Percentiles rank a stretch among this genome's conserved stretches.
Evolutionary conservation across 352 stramenopile species (phyloP).

Genomic region (Phytophthora pistaciae): DNA sequence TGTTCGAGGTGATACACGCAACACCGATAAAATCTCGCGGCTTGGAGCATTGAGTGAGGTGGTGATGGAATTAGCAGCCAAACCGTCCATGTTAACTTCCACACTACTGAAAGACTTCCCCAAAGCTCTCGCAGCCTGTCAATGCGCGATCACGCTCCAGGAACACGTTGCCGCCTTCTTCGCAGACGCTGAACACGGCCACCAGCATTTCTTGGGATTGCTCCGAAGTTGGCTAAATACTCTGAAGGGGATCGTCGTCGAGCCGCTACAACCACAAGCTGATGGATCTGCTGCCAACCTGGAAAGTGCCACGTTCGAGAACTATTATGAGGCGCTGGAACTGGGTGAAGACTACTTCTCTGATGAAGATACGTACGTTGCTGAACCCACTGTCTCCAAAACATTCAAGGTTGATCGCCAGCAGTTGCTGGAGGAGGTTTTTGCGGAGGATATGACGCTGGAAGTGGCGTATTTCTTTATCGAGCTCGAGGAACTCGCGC

Average conservation of each 20-base stretch:
- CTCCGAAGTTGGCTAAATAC: constrained; percentile 7
- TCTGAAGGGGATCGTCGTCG: not conserved
- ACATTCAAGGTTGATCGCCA: constrained; percentile 4
- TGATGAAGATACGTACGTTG: not conserved
- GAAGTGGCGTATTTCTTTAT: constrained; percentile 35
- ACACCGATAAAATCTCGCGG: not conserved
- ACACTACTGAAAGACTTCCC: constrained; percentile 12
- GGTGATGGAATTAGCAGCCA: constrained; percentile 7
- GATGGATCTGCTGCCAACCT: not conserved
- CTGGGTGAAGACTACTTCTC: constrained; percentile 12
- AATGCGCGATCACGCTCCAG: constrained; percentile 24
- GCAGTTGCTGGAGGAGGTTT: constrained; percentile 27
- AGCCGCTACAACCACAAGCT: not conserved
- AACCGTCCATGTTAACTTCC: constrained; percentile 8
- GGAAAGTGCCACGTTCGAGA: constrained; percentile 12
- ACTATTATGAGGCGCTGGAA: constrained; percentile 28
- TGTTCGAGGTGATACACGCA: not conserved
- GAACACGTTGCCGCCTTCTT: constrained; percentile 27
- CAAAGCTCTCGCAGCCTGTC: constrained; percentile 28
- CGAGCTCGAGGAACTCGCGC: constrained; percentile 32
- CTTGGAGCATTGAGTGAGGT: constrained; percentile 3
- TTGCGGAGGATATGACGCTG: constrained; percentile 32
- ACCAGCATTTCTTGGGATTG: constrained; percentile 13
- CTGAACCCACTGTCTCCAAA: not conserved
- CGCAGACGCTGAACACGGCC: constrained; percentile 3